Evolutionary conservation across 208 protist genomes (phyloP).

Genomic region (Leishmania amazonensis): DNA sequence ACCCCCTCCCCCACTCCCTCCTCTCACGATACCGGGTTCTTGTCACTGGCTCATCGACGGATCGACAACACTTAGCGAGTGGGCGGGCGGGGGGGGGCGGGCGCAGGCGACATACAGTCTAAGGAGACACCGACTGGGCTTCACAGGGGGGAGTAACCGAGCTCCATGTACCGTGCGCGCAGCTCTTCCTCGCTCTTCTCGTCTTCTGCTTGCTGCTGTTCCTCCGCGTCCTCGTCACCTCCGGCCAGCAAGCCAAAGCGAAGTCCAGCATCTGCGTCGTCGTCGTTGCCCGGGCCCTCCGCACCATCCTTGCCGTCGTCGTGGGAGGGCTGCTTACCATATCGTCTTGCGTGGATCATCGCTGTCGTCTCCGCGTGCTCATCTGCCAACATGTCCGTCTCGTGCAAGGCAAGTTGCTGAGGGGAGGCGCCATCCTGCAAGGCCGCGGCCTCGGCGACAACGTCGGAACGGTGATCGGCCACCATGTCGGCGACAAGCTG

Average conservation of each 20-base stretch:
- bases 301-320: not conserved
- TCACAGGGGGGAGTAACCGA: constrained; percentile 35
- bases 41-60: not conserved
- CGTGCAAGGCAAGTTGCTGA: not conserved
- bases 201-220: constrained; percentile 14
- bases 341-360: not conserved
- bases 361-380: constrained; percentile 7
- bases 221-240: constrained; percentile 19
- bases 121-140: not conserved
- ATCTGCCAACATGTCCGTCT: constrained; percentile 8
- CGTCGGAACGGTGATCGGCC: constrained; percentile 23
- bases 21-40: not conserved
- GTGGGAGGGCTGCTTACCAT: not conserved
- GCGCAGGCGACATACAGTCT: not conserved
- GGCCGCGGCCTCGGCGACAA: constrained; percentile 32
- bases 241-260: constrained; percentile 18
- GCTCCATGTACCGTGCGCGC: constrained; percentile 23
- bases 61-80: not conserved
- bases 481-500: constrained; percentile 35
- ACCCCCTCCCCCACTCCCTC: not conserved
- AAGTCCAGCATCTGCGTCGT: constrained; percentile 19
- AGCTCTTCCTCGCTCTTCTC: constrained; percentile 13
- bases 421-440: not conserved
- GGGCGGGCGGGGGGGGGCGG: no score
- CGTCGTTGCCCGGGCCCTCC: not conserved